Evolutionary conservation across 2,329 filamentous ascomycete species (phyloP).

Genomic region (Aspergillus costaricaensis): DNA sequence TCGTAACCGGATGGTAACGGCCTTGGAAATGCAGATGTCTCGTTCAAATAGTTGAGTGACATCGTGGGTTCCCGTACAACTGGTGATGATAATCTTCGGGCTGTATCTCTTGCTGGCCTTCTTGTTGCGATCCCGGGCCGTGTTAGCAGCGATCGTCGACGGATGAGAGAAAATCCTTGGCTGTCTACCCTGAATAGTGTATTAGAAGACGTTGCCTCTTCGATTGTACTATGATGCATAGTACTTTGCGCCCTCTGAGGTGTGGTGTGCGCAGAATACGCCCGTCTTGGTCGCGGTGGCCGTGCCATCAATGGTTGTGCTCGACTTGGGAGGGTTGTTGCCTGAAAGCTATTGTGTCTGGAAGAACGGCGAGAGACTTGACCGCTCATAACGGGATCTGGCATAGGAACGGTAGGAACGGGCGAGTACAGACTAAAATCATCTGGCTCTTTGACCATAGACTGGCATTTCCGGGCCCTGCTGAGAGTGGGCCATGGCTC

Average conservation of each 20-base stretch:
- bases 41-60: constrained; percentile 10
- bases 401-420: constrained; percentile 7
- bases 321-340: constrained; percentile 17
- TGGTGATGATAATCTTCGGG: constrained; percentile 26
- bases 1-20: constrained; percentile 21
- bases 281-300: constrained; percentile 29
- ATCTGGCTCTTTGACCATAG: constrained; percentile 13
- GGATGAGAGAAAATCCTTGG: constrained; percentile 39
- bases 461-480: constrained; percentile 1
- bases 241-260: constrained; percentile 27
- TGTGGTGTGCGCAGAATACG: constrained; percentile 33
- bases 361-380: constrained; percentile 22
- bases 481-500: constrained; percentile 12
- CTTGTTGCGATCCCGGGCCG: constrained; percentile 39
- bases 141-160: constrained; percentile 40
- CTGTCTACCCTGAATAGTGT: constrained; percentile 36
- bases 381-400: constrained; percentile 18
- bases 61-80: constrained; percentile 26
- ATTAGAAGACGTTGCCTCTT: constrained; percentile 35
- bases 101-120: constrained; percentile 29
- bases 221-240: constrained; percentile 27
- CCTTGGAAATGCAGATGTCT: constrained; percentile 16
- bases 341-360: constrained; percentile 26
- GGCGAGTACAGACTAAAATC: constrained; percentile 10
- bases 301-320: constrained; percentile 19